A percentile compares a stretch with the other conserved stretches of the same genome.
These are phyloP conservation scores for Dryadomyces quercivorus DNA, from an alignment of 2,329 filamentous ascomycete genomes.

Conservation along the genomic window DNA sequence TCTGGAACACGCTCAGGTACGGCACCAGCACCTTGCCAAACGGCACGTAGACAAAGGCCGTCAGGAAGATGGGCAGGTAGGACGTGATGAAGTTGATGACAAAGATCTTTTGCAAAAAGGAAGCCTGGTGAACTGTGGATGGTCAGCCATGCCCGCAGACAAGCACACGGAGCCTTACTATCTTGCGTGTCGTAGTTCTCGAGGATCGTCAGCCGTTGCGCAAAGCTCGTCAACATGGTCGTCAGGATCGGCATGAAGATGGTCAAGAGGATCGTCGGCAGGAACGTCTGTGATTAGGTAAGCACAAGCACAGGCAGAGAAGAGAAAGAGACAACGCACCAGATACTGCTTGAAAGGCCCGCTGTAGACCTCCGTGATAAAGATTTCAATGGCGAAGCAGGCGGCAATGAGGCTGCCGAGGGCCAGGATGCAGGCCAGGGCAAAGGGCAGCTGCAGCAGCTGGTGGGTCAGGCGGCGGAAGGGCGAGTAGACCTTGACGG, in stretches of 20 bases:
- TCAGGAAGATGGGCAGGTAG: conserved; percentile 63
- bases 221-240: conserved; percentile 61
- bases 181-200: conserved; percentile 92
- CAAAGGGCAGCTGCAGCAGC: conserved; percentile 74
- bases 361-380: conserved; percentile 86
- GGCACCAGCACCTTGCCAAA: conserved; percentile 78
- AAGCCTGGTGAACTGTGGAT: conserved; percentile 56
- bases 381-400: conserved; percentile 89
- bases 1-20: conserved; percentile 70
- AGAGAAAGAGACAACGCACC: conserved; percentile 35
- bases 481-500: conserved; percentile 61
- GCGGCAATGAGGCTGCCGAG: conserved; percentile 73
- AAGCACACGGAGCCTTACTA: too few relatives aligned
- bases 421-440: conserved; percentile 55
- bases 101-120: conserved; percentile 86
- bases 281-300: conserved; percentile 42
- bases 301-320: not conserved
- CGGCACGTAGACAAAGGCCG: conserved; percentile 69
- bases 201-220: conserved; percentile 62
- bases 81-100: conserved; percentile 75
- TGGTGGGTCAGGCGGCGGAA: conserved; percentile 66
- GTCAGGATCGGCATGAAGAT: conserved; percentile 68
- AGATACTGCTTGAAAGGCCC: conserved; percentile 79
- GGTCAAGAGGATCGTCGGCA: conserved; percentile 82
- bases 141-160: not conserved